These are phyloP conservation scores for Kodamaea neixiangensis DNA, from an alignment of 805 yeast genomes.

Conservation along the genomic window DNA sequence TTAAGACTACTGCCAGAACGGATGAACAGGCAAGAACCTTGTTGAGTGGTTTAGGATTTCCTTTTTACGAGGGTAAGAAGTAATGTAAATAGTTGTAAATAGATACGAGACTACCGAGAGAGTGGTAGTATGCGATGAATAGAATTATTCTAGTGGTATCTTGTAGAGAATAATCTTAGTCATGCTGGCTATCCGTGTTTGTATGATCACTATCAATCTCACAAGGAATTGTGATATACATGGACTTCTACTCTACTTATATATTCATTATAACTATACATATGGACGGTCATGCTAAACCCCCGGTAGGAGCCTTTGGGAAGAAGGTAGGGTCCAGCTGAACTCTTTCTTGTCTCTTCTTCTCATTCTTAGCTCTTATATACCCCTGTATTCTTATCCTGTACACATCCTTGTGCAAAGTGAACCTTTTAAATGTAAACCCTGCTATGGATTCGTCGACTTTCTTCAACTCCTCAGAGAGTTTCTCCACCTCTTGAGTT, in stretches of 20 bases:
- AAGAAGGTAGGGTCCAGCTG: conserved; percentile 15
- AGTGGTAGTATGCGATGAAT: background rate
- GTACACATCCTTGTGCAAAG: conserved; percentile 43
- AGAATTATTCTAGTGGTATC: background rate
- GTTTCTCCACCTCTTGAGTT: conserved; percentile 13
- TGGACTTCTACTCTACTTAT: background rate
- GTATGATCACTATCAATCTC: no score
- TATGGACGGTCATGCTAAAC: background rate
- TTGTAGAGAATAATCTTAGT: no score
- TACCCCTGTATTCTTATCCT: conserved; percentile 39
- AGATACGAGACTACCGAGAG: conserved; percentile 3
- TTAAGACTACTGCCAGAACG: conserved; percentile 86
- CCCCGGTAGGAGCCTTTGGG: conserved; percentile 15
- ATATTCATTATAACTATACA: background rate
- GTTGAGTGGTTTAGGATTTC: conserved; percentile 78
- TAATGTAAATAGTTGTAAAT: conserved; percentile 5
- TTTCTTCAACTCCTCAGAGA: conserved; percentile 17
- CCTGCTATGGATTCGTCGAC: conserved; percentile 25
- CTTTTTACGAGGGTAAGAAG: conserved; percentile 44
- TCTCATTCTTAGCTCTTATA: conserved; percentile 31
- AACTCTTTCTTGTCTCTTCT: conserved; percentile 13
- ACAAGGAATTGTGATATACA: no score
- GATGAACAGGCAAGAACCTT: conserved; percentile 88
- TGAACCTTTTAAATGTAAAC: conserved; percentile 39
- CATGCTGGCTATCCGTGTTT: no score